phyloP scores from a whole-genome alignment of 768 basidiomycete species.

The Xerocomus brunneocitrinus region DNA sequence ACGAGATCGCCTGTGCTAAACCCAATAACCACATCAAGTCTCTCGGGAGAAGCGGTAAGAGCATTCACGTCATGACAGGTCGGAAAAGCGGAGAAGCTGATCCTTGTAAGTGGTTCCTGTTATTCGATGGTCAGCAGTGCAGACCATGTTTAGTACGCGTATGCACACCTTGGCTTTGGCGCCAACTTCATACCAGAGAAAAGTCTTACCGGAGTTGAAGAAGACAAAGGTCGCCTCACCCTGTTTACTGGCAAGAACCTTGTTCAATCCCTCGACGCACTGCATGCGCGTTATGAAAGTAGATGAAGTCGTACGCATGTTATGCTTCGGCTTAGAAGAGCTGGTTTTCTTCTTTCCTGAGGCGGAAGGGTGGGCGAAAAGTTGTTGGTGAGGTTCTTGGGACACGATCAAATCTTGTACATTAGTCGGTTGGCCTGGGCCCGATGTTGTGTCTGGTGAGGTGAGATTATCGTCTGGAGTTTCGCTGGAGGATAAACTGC shows the following conservation, averaged over 20 bases:
- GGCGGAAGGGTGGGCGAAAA: slow-evolving; percentile 54
- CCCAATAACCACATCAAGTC: slow-evolving; percentile 86
- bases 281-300: slow-evolving; percentile 89
- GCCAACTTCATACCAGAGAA: slow-evolving; percentile 85
- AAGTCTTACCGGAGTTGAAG: slow-evolving; percentile 81
- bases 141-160: background rate
- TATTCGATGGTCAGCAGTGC: slow-evolving; percentile 6
- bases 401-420: slow-evolving; percentile 27
- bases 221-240: slow-evolving; percentile 86
- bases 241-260: slow-evolving; percentile 67
- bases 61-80: slow-evolving; percentile 90
- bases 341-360: slow-evolving; percentile 58
- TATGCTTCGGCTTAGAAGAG: slow-evolving; percentile 77
- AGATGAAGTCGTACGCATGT: slow-evolving; percentile 85
- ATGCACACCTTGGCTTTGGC: slow-evolving; percentile 69
- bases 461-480: slow-evolving; percentile 56
- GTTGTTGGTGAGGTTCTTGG: slow-evolving; percentile 41
- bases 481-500: slow-evolving; percentile 79
- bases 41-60: slow-evolving; percentile 70
- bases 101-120: slow-evolving; percentile 81
- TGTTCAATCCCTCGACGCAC: slow-evolving; percentile 69
- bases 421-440: slow-evolving; percentile 28
- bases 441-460: slow-evolving; percentile 38
- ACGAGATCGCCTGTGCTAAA: slow-evolving; percentile 93
- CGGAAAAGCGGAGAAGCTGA: slow-evolving; percentile 82